Conservation (phyloP, 805 yeast species). For the Candida methanosorbosa region DNA sequence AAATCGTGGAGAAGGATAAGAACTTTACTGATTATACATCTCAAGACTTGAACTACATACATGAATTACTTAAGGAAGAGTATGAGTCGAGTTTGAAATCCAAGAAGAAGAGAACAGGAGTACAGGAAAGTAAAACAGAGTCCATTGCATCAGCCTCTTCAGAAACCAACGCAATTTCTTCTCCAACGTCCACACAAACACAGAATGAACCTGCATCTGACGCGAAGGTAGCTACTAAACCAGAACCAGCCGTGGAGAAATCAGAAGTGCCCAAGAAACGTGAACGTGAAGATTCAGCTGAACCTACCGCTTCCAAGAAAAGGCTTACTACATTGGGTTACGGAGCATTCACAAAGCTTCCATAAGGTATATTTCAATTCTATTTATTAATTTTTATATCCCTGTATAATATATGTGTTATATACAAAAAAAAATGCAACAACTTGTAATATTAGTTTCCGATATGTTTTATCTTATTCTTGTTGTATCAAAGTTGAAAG, state of each 20-base stretch:
- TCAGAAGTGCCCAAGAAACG: too few relatives aligned
- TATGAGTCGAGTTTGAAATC: too few relatives aligned
- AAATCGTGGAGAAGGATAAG: background rate
- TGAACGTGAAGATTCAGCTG: conserved; percentile 2
- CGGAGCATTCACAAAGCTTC: conserved; percentile 10
- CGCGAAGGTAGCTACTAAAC: too few relatives aligned
- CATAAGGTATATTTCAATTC: background rate
- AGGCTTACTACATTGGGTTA: conserved; percentile 17
- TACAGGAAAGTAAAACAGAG: conserved; percentile 2
- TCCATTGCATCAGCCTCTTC: background rate
- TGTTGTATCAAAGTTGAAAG: conserved; percentile 55
- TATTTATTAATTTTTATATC: too few relatives aligned
- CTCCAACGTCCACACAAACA: too few relatives aligned
- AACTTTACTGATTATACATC: background rate
- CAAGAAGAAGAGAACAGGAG: background rate
- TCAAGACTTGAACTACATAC: conserved; percentile 9
- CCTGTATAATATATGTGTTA: background rate
- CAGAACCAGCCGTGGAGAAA: too few relatives aligned
- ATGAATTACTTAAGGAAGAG: conserved; percentile 12
- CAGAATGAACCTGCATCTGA: too few relatives aligned
- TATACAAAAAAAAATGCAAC: too few relatives aligned
- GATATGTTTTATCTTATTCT: conserved; percentile 35
- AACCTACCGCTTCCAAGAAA: conserved; percentile 7
- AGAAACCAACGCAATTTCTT: too few relatives aligned
- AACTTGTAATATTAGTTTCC: too few relatives aligned